Percentiles rank a stretch among this genome's conserved stretches.
phyloP scores from a whole-genome alignment of 2,329 filamentous ascomycete species.

The Colletotrichum costaricense region DNA sequence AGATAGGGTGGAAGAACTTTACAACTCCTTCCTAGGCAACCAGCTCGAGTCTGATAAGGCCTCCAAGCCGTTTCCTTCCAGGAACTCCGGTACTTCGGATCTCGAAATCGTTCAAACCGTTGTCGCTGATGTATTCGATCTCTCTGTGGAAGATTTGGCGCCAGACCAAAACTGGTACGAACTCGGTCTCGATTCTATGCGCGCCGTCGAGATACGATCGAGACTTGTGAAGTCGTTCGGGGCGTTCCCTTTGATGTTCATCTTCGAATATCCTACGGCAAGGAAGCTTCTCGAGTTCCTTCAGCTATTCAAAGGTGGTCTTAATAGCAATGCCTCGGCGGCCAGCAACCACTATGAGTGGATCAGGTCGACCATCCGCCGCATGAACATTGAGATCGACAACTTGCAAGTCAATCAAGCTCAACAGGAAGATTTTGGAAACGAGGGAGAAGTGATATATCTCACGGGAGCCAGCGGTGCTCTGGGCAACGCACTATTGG shows the following conservation, averaged over 20 bases:
- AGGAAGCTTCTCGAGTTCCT: background rate
- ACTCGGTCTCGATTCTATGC: conserved; percentile 22
- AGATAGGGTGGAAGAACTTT: background rate
- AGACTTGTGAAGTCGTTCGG: conserved; percentile 6
- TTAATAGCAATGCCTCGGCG: background rate
- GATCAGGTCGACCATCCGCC: background rate
- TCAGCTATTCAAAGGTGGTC: background rate
- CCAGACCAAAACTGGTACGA: conserved; percentile 15
- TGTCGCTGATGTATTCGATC: background rate
- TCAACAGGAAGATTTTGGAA: fast-evolving
- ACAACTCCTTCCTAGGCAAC: background rate
- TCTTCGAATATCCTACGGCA: conserved; percentile 20
- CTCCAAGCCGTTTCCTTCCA: too few relatives aligned
- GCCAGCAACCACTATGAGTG: background rate
- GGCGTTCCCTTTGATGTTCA: conserved; percentile 24
- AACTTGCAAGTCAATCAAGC: background rate
- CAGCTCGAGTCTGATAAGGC: too few relatives aligned
- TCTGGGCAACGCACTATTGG: conserved; percentile 18
- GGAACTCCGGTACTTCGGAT: background rate
- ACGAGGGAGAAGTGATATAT: background rate
- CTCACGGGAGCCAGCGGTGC: conserved; percentile 20
- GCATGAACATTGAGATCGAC: conserved; percentile 7
- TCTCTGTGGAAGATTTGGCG: background rate
- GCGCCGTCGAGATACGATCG: conserved; percentile 10
- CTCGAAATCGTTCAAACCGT: background rate